Evolutionary conservation across 805 yeast genomes (phyloP).

Genomic region (Priceomyces melissophilus): DNA sequence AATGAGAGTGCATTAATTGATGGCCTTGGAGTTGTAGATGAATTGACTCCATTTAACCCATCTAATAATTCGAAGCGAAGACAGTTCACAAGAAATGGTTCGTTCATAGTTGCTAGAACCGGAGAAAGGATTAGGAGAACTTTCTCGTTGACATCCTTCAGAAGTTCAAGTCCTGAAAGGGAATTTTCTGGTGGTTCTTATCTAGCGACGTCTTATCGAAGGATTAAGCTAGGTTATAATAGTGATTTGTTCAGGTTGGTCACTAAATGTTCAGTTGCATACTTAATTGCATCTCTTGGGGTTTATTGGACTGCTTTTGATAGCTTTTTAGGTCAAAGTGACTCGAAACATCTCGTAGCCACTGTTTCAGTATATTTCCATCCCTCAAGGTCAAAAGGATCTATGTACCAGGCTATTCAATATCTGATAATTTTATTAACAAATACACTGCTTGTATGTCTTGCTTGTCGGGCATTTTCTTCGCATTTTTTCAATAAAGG

Average conservation of each 20-base stretch:
- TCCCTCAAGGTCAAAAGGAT: slow-evolving; percentile 74
- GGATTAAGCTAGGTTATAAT: slow-evolving; percentile 5
- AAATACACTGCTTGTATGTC: slow-evolving; percentile 52
- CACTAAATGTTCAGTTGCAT: slow-evolving; percentile 70
- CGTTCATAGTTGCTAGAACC: slow-evolving; percentile 37
- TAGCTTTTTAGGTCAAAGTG: slow-evolving; percentile 55
- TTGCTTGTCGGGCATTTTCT: slow-evolving; percentile 50
- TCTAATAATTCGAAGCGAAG: not conserved
- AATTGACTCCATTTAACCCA: slow-evolving; percentile 2
- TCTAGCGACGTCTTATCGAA: not conserved
- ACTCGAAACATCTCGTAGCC: slow-evolving; percentile 77
- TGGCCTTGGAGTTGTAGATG: not conserved
- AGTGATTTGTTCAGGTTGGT: slow-evolving; percentile 28
- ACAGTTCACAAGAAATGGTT: slow-evolving; percentile 18
- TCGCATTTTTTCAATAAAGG: slow-evolving; percentile 43
- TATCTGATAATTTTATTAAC: slow-evolving; percentile 55
- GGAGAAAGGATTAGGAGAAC: slow-evolving; percentile 38
- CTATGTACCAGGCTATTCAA: slow-evolving; percentile 70
- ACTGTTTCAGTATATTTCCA: slow-evolving; percentile 84
- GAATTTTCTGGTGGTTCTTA: not conserved
- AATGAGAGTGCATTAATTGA: not conserved
- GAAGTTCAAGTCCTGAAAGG: slow-evolving; percentile 6
- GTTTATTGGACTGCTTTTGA: slow-evolving; percentile 58
- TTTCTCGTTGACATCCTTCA: slow-evolving; percentile 20
- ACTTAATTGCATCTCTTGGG: slow-evolving; percentile 67